Evolutionary conservation across 2,329 filamentous ascomycete genomes (phyloP).

Genomic region (Fusarium tanahbumbuense): DNA sequence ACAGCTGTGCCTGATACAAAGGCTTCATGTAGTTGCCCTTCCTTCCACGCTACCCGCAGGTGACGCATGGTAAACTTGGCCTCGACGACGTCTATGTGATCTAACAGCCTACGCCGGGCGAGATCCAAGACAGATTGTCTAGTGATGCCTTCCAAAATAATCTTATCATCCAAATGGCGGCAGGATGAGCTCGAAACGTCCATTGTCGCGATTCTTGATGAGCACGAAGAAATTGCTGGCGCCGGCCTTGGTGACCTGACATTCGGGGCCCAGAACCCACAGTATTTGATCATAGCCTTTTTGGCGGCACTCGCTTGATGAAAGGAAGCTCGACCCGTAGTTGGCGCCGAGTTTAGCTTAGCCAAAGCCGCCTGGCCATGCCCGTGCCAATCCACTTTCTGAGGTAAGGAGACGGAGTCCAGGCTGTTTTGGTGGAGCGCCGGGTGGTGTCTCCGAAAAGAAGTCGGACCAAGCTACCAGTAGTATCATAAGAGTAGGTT

Average conservation of each 20-base stretch:
- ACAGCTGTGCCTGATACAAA: constrained; percentile 7
- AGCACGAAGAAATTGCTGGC: constrained; percentile 5
- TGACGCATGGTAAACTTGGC: neutral
- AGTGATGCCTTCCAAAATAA: neutral
- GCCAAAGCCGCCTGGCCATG: neutral
- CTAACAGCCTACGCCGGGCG: fast-evolving
- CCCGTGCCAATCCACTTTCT: neutral
- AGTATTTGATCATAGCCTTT: neutral
- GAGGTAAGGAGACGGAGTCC: neutral
- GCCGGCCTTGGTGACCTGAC: neutral
- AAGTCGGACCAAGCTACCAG: neutral
- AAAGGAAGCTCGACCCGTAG: neutral
- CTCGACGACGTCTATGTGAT: neutral
- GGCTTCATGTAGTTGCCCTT: neutral
- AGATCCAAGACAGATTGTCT: neutral
- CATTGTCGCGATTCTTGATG: neutral
- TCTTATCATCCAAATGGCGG: neutral
- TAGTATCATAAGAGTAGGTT: too few relatives aligned
- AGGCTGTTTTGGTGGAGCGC: neutral
- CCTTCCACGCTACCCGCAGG: fast-evolving
- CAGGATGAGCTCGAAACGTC: fast-evolving
- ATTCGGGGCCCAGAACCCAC: fast-evolving
- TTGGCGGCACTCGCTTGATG: neutral
- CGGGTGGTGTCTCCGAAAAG: neutral
- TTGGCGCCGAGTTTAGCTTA: constrained; percentile 3